Percentiles rank a stretch among this genome's conserved stretches.
phyloP scores from a whole-genome alignment of 2,329 filamentous ascomycete genomes.

The Neoarthrinium moseri region DNA sequence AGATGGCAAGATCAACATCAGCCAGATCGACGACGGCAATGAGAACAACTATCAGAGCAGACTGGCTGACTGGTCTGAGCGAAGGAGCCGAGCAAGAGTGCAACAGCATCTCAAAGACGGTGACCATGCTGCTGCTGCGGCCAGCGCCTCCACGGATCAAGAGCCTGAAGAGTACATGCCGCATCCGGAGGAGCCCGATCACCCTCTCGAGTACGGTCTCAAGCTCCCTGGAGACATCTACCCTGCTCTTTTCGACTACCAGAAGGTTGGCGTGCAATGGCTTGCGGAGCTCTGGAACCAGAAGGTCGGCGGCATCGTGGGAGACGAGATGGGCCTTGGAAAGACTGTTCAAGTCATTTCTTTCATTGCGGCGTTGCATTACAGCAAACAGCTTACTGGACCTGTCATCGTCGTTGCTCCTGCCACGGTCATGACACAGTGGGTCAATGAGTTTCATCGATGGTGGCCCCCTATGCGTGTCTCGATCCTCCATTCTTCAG shows the following conservation, averaged over 20 bases:
- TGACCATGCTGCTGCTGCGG: conserved; percentile 43
- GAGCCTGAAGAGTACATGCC: conserved; percentile 76
- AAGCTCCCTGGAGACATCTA: conserved; percentile 90
- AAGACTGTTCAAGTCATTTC: conserved; percentile 77
- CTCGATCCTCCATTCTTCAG: conserved; percentile 91
- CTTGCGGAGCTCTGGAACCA: conserved; percentile 89
- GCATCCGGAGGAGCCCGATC: conserved; percentile 78
- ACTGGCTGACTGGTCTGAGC: conserved; percentile 71
- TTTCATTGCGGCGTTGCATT: conserved; percentile 87
- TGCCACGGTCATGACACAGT: conserved; percentile 92
- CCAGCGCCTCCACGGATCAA: conserved; percentile 39
- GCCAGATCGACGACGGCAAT: conserved; percentile 81
- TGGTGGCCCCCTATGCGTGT: conserved; percentile 99
- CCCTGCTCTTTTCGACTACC: conserved; percentile 90
- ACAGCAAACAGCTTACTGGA: conserved; percentile 80
- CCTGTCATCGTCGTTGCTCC: conserved; percentile 91
- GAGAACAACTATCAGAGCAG: conserved; percentile 77
- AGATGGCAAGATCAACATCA: conserved; percentile 46
- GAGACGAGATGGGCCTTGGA: conserved; percentile 98
- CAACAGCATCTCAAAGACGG: conserved; percentile 28
- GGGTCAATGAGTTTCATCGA: conserved; percentile 96
- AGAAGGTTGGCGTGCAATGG: conserved; percentile 97
- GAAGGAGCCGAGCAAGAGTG: conserved; percentile 58
- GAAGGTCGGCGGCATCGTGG: conserved; percentile 88
- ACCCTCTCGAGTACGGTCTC: conserved; percentile 71